Evolutionary conservation across 1,139 yeast genomes (phyloP), one percentile per base, ranked within the genome.

Genomic region (Meyerozyma sp.): DNA sequence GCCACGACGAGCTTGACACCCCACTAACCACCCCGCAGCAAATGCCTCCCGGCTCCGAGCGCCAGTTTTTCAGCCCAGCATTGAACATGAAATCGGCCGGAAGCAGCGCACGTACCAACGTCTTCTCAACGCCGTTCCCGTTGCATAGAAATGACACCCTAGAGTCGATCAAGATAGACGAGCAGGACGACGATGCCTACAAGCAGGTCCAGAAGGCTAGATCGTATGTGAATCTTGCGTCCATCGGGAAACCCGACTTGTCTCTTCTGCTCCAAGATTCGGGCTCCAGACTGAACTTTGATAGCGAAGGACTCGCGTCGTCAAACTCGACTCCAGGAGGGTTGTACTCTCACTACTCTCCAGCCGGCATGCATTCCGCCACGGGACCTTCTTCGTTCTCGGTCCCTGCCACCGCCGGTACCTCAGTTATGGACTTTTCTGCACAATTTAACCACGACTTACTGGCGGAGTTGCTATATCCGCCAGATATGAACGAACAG

Each of bases 101-200:
- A 40, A 20, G 26, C 26, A 34, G 37, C 8, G 37, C 27, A 11
- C 25, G 37, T 6, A n/a, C 37, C 2, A 34, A 34, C 21, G 37
- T 34, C n/a, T 34, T 34, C 16, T 20, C 26, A 1, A 34, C 37
- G 3, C 37, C 46, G 10, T 49, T 53, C 18, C 52, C 40, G 36
- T 44, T 44, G 36, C 49, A 46, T 35, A 46, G 55, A 27, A 46
- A 48, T 36, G 57, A 53, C 39, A 59, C 64, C 7, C 50, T 67
- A 29, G 73, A 66, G 34, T 58, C 70, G 5, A 62, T 68, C 40
- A 59, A 61, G 36, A 61, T 67, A 42, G 75, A 70, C 46, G 70
- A 66, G 44, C 73, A 69, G 48, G 75, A 70, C 42, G 73, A 70
- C 50, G 76, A 72, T 52, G 77, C 77, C 3, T 62, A 70, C 45